Conservation (phyloP, 345 rosid species). For the Eutrema yunnanense region DNA sequence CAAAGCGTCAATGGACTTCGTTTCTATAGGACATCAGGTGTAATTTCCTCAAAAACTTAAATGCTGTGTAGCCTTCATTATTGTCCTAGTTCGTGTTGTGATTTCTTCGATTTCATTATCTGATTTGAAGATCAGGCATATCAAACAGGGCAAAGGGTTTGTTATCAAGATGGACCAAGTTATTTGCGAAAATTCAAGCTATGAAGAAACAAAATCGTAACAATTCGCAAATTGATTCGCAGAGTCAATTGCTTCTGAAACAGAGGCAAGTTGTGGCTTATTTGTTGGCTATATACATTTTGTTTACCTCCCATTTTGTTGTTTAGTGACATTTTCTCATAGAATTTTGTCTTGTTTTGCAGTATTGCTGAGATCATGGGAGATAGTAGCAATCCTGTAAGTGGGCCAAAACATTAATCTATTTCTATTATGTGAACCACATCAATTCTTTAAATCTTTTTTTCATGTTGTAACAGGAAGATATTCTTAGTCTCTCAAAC, state of each 20-base stretch:
- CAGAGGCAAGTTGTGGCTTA: slow-evolving; percentile 55
- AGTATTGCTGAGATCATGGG: slow-evolving; percentile 83
- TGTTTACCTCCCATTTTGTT: slow-evolving; percentile 2
- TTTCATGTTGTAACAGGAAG: slow-evolving; percentile 49
- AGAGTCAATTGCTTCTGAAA: slow-evolving; percentile 66
- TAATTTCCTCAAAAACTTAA: slow-evolving; percentile 27
- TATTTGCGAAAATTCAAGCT: slow-evolving; percentile 70
- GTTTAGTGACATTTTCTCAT: slow-evolving; percentile 22
- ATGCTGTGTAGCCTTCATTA: neutral
- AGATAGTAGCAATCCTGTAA: slow-evolving; percentile 56
- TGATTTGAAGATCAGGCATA: slow-evolving; percentile 99
- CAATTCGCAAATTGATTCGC: slow-evolving; percentile 46
- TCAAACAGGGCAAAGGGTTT: slow-evolving; percentile 96
- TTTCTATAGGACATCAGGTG: slow-evolving; percentile 83
- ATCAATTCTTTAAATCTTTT: slow-evolving; percentile 11
- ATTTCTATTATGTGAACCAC: neutral
- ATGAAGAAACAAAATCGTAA: slow-evolving; percentile 63
- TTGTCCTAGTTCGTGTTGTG: slow-evolving; percentile 22
- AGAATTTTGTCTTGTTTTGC: slow-evolving; percentile 29
- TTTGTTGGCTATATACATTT: neutral
- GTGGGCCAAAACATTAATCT: slow-evolving; percentile 25
- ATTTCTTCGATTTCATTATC: slow-evolving; percentile 64
- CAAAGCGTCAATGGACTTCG: slow-evolving; percentile 82
- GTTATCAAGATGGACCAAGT: slow-evolving; percentile 87
- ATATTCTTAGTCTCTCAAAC: slow-evolving; percentile 39